Evolutionary conservation across 2,329 filamentous ascomycete species (phyloP).

Genomic region (Colletotrichum paranaense): DNA sequence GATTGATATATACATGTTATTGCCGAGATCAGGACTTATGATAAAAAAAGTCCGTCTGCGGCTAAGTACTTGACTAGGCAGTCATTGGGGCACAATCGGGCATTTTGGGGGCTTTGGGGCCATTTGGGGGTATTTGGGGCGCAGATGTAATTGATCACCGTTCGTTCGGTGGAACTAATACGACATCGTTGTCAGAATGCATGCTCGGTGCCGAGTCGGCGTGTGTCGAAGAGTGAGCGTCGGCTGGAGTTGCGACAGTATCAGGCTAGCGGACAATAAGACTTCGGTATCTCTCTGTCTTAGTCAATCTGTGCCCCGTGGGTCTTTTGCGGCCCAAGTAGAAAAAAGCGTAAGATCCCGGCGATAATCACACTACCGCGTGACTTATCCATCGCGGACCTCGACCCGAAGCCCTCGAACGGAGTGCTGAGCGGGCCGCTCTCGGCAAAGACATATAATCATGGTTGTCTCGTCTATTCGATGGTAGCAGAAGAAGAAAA

Average conservation of each 20-base stretch:
- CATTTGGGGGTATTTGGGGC: background rate
- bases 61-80: background rate
- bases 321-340: background rate
- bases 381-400: background rate
- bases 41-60: background rate
- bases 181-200: constrained; percentile 3
- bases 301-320: background rate
- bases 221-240: background rate
- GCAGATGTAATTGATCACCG: background rate
- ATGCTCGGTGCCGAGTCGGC: constrained; percentile 31
- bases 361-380: background rate
- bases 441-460: background rate
- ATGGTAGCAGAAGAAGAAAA: background rate
- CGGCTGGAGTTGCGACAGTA: background rate
- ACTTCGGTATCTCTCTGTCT: background rate
- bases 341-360: background rate
- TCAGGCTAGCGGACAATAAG: background rate
- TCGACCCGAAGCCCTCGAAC: background rate
- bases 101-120: background rate
- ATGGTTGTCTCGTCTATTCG: background rate
- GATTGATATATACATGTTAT: constrained; percentile 2
- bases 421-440: background rate
- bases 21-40: background rate
- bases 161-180: background rate
- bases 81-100: background rate